Evolutionary conservation across 306 rosid species (phyloP), one percentile per base, ranked within the genome.

Genomic region (Rosa chinensis): DNA sequence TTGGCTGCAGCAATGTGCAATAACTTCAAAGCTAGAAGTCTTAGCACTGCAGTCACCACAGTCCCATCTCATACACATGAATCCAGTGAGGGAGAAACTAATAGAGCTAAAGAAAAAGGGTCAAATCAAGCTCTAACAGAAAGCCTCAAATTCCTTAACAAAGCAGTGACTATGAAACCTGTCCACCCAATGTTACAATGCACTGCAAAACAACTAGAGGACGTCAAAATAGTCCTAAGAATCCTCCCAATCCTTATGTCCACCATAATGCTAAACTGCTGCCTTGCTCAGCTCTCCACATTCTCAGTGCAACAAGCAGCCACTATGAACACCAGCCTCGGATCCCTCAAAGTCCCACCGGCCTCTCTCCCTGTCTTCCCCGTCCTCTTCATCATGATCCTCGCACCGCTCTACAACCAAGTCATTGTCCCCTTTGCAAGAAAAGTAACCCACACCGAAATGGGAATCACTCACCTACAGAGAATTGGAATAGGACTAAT

Each of bases 231-330:
- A 28, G 95, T 90, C 20, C 8, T 84, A 14, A 89, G 45, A 20
- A 82, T 89, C 8, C 90, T 94, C 43, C 98, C 98, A 42, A 88
- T 94, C 63, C 89, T 94, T 28, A 84, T 78, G 71, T 89, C 93
- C 78, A 89, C 94, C 66, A 83, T 94, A 82, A 90, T 90, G 86
- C 88, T 92, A 35, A 94, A 94, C 83, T 85, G 89, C 71, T 92
- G 96, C 79, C 88, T 94, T 10, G 98, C 98, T 49, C 98, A 94
- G 42, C 91, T 92, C 70, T 92, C 97, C 16, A 94, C 97, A 21
- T 92, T 94, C 63, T 94, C 94, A 28, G 90, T 92, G 28, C 91
- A 94, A 82, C 98, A 94, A 73, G 92, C 98, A 48, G 83, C 94
- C 62, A 92, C 97, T 0, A 92, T 89, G 98, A 66, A 90, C 69